Base-by-base conservation (phyloP, 2,329 filamentous ascomycete genomes). In the Podosphaera xanthii region DNA sequence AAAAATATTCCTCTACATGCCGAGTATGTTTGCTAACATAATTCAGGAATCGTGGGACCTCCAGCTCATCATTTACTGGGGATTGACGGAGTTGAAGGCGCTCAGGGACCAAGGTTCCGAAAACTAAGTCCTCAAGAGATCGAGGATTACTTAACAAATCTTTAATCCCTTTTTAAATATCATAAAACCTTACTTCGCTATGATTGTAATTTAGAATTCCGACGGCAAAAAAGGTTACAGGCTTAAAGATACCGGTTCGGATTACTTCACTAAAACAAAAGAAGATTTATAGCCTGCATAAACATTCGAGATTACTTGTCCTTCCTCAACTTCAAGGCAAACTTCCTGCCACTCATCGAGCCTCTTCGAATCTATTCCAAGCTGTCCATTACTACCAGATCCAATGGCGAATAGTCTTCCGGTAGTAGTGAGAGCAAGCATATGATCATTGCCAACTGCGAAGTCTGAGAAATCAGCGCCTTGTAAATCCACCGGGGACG, bases 111-210 rank as follows among this genome's bases (percentile, higher is more conserved):
- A 60, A 81, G 89, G 63, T 95, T 95, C 81, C 81, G 89, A 73
- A 94, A 95, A 79, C 76, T 98, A 73, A 95, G 81, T 68, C 89
- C 94, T 69, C 88, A 95, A 75, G 92, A 98, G 76, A 97, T 98
- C 70, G 92, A 98, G 77, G 92, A 98, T 73, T 98, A 98, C 76
- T 76, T 98, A 73, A 97, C 92, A 72, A 97, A 95, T 80, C 82
- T 98, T 80, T 97, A 64, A 68, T 58, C 52, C 59, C 57, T 56
- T 59, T 63, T 56, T 64, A 58, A 46, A 22, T 31, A 31, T 3
- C 3, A 4, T 50, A 50, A 1, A 48, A n/a, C 30, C 44, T n/a
- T 12, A 48, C 44, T 48, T 7, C 10, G 30, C 8, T 48, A n/a
- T 48, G 30, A n/a, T n/a, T 10, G 44, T 1, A 8, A 22, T 48